Percentiles rank a stretch among this genome's conserved stretches.
Evolutionary conservation across 495 filamentous ascomycete genomes (phyloP).

Genomic region (Venustampulla echinocandica): DNA sequence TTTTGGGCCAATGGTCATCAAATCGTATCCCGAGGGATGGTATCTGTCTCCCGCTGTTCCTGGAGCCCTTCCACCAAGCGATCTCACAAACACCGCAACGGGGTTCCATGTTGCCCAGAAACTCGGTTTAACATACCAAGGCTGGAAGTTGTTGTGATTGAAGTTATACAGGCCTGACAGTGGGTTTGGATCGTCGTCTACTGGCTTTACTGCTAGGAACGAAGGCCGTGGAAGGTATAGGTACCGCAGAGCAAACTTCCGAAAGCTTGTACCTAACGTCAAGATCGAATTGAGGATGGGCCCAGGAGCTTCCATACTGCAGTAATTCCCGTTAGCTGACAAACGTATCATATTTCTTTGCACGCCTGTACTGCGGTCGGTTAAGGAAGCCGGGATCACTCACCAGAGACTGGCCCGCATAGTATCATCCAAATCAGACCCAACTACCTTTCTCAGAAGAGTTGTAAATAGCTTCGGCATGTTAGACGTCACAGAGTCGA

Average conservation of each 20-base stretch:
- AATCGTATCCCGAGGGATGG: constrained; percentile 48
- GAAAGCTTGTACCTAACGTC: constrained; percentile 34
- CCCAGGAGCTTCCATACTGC: neutral
- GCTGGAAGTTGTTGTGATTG: constrained; percentile 41
- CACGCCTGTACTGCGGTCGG: no score
- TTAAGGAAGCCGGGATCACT: no score
- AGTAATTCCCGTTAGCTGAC: neutral
- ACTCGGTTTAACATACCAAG: constrained; percentile 54
- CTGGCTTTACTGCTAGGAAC: constrained; percentile 32
- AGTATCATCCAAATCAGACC: constrained; percentile 22
- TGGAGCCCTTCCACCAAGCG: constrained; percentile 47
- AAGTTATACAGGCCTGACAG: constrained; percentile 41
- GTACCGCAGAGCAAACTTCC: constrained; percentile 46
- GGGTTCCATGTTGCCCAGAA: constrained; percentile 55
- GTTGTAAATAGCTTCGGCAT: constrained; percentile 17
- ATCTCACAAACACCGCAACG: constrained; percentile 42
- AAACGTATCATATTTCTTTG: no score
- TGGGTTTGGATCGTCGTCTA: constrained; percentile 37
- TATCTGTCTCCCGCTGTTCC: constrained; percentile 50
- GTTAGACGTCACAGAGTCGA: constrained; percentile 20
- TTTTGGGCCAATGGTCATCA: constrained; percentile 50
- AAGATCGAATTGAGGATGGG: constrained; percentile 22
- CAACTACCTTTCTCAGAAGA: constrained; percentile 22
- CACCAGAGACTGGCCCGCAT: constrained; percentile 12
- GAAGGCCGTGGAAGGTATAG: constrained; percentile 46